phyloP scores from a whole-genome alignment of 225 moss, liverwort and hornwort species.

The Anthoceros angustus region DNA sequence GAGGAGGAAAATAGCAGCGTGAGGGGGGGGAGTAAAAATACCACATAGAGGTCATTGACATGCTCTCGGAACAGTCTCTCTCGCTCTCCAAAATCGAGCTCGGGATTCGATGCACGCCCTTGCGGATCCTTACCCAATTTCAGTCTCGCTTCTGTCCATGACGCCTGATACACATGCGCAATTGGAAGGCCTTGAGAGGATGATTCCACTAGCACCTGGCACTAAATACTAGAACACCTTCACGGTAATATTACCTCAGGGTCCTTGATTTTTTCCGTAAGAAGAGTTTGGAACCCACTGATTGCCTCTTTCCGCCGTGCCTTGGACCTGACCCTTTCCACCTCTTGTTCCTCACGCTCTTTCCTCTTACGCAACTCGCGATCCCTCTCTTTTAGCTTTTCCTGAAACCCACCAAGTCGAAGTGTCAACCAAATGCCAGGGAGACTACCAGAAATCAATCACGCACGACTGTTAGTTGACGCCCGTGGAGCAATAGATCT shows the following conservation, averaged over 20 bases:
- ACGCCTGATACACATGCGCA: conserved; percentile 26
- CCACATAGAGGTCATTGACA: conserved; percentile 53
- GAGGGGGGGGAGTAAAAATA: conserved; percentile 15
- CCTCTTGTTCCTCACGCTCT: conserved; percentile 74
- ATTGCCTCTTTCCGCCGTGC: conserved; percentile 77
- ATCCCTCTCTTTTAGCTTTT: conserved; percentile 64
- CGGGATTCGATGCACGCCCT: conserved; percentile 67
- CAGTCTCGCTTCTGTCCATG: conserved; percentile 66
- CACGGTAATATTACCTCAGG: conserved; percentile 32
- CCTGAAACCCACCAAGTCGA: conserved; percentile 19
- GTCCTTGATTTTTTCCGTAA: conserved; percentile 74
- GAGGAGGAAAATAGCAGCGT: too few species aligned
- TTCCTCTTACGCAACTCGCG: conserved; percentile 78
- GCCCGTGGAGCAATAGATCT: too few species aligned
- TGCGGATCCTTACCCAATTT: conserved; percentile 75
- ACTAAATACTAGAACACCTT: too few species aligned
- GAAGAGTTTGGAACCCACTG: conserved; percentile 63
- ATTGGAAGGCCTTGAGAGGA: neutral
- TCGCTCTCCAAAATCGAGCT: conserved; percentile 51
- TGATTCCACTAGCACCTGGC: too few species aligned
- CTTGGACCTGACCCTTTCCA: conserved; percentile 66
- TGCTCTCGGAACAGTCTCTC: conserved; percentile 65
- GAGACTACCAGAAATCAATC: conserved; percentile 6
- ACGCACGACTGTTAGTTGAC: too few species aligned
- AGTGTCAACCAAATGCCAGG: conserved; percentile 1